A percentile compares a stretch with the other conserved stretches of the same genome.
These are phyloP conservation scores for Aspergillus felis DNA, from an alignment of 2,329 filamentous ascomycete genomes.

Conservation along the genomic window DNA sequence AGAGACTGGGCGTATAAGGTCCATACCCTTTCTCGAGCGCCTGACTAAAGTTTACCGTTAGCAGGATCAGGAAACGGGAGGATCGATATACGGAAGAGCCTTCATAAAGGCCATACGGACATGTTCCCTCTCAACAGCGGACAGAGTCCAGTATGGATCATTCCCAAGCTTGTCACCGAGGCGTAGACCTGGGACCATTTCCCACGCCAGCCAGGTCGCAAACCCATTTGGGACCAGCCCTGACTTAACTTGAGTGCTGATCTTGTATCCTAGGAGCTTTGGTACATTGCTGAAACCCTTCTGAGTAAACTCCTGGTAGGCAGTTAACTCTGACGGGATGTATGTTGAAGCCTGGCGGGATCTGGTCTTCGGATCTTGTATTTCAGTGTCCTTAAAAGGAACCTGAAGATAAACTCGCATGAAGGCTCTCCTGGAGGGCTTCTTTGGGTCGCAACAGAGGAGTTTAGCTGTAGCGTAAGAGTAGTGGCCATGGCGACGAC, in stretches of 20 bases:
- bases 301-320: constrained; percentile 2
- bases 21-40: constrained; percentile 7
- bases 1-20: constrained; percentile 6
- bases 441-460: constrained; percentile 1
- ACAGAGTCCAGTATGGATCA: constrained; percentile 7
- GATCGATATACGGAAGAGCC: constrained; percentile 9
- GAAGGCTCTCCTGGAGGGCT: constrained; percentile 7
- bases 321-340: constrained; percentile 5
- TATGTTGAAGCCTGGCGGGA: constrained; percentile 8
- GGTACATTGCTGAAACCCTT: constrained; percentile 5
- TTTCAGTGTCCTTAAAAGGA: constrained; percentile 6
- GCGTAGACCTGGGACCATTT: constrained; percentile 9
- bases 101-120: constrained; percentile 7
- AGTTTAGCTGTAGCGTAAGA: constrained; percentile 6
- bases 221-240: constrained; percentile 10
- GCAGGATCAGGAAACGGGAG: constrained; percentile 6
- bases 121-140: constrained; percentile 6
- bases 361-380: constrained; percentile 9
- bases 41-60: constrained; percentile 8
- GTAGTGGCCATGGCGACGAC: not conserved
- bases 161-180: constrained; percentile 5
- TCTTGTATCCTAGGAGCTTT: constrained; percentile 9
- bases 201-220: constrained; percentile 9
- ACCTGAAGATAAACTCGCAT: constrained; percentile 9
- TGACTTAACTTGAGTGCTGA: constrained; percentile 4